phyloP scores from a whole-genome alignment of 2,329 filamentous ascomycete species.

The Apiospora rasikravindrae region DNA sequence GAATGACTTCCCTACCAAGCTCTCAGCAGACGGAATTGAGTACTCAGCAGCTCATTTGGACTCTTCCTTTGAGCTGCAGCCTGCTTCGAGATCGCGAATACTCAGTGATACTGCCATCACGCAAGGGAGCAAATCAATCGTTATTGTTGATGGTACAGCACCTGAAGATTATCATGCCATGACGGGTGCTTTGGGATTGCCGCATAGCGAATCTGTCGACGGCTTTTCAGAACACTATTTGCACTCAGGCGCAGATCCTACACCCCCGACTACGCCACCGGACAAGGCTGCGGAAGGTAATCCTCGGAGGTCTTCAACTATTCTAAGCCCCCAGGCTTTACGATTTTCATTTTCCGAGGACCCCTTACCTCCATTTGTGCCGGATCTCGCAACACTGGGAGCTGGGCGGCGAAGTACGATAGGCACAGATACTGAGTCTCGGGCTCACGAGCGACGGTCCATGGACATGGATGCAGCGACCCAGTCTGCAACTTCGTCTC shows the following conservation, averaged over 20 bases:
- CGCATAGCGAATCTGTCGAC: constrained; percentile 53
- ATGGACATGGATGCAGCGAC: constrained; percentile 16
- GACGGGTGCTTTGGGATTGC: constrained; percentile 50
- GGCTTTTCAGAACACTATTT: constrained; percentile 59
- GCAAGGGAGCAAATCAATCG: constrained; percentile 84
- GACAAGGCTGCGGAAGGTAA: constrained; percentile 42
- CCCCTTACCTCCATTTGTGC: constrained; percentile 53
- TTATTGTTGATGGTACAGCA: constrained; percentile 78
- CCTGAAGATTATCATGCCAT: constrained; percentile 56
- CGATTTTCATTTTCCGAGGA: constrained; percentile 44
- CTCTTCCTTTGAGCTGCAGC: constrained; percentile 45
- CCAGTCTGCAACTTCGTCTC: constrained; percentile 26
- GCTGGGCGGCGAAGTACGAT: constrained; percentile 29
- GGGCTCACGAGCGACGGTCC: background rate
- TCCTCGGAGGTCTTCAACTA: constrained; percentile 60
- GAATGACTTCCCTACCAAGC: constrained; percentile 31
- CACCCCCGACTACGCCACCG: constrained; percentile 67
- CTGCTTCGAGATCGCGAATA: constrained; percentile 45
- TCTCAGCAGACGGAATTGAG: constrained; percentile 41
- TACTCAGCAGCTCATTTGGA: constrained; percentile 53
- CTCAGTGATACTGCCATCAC: constrained; percentile 67
- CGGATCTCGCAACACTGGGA: constrained; percentile 50
- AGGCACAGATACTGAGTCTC: background rate
- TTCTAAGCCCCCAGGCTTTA: constrained; percentile 54
- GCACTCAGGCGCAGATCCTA: constrained; percentile 55